Conservation (phyloP, 208 protist genomes). For the Entamoeba histolytica region DNA sequence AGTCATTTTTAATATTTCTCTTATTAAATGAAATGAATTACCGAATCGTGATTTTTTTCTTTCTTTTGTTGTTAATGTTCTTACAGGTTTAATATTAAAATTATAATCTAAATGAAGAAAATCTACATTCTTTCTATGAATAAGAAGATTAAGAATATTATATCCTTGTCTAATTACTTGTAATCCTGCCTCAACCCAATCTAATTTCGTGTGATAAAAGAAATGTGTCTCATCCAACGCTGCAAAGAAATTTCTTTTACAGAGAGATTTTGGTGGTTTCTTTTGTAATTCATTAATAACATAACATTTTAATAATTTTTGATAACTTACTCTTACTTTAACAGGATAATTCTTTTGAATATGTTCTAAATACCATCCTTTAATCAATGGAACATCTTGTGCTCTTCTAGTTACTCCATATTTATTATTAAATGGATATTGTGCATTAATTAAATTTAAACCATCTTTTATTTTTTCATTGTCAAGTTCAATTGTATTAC, state of each 20-base stretch:
- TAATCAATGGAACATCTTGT: constrained; percentile 91
- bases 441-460: constrained; percentile 84
- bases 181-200: constrained; percentile 98
- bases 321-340: constrained; percentile 23
- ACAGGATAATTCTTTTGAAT: constrained; percentile 58
- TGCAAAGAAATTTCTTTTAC: constrained; percentile 65
- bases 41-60: constrained; percentile 98
- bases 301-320: constrained; percentile 96
- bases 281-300: constrained; percentile 86
- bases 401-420: constrained; percentile 69
- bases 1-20: constrained; percentile 92
- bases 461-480: constrained; percentile 54
- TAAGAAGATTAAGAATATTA: constrained; percentile 99
- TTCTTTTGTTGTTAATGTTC: constrained; percentile 99
- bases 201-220: constrained; percentile 93
- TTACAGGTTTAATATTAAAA: constrained; percentile 99
- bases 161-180: constrained; percentile 97
- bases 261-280: constrained; percentile 27
- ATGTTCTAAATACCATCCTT: constrained; percentile 78
- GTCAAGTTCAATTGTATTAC: constrained; percentile 32
- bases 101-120: constrained; percentile 99
- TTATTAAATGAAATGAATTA: constrained; percentile 94
- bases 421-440: constrained; percentile 77
- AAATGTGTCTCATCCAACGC: constrained; percentile 80
- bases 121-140: constrained; percentile 97